Conservation (phyloP, 495 filamentous ascomycete genomes). For the Saxophila tyrrhenica region DNA sequence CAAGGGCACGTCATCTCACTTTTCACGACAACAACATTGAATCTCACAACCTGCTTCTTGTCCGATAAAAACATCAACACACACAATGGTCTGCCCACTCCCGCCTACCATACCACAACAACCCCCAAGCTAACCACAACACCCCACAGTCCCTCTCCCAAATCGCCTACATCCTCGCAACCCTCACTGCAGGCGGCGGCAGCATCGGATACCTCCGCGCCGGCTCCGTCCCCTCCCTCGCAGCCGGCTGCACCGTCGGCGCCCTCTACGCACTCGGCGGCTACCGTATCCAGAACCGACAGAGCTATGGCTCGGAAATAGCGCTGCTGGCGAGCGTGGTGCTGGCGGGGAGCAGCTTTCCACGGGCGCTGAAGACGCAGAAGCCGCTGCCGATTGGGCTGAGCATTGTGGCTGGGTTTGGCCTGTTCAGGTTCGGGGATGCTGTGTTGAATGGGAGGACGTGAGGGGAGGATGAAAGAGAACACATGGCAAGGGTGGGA, state of each 20-base stretch:
- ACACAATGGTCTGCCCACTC: not conserved
- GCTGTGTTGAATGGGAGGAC: constrained; percentile 29
- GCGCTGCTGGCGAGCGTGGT: constrained; percentile 60
- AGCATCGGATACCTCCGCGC: constrained; percentile 74
- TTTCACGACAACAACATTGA: no score
- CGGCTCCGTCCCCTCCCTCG: constrained; percentile 73
- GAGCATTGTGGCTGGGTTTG: constrained; percentile 50
- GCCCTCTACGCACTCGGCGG: constrained; percentile 54
- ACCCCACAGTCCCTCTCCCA: not conserved
- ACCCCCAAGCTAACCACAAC: not conserved
- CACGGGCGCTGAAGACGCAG: constrained; percentile 62
- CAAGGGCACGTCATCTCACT: no score
- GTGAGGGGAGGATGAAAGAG: not conserved
- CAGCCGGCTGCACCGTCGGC: constrained; percentile 73
- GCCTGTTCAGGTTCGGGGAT: constrained; percentile 49
- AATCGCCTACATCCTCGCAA: constrained; percentile 63
- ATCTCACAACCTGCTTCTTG: no score
- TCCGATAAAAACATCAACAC: not conserved
- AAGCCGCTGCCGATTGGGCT: constrained; percentile 70
- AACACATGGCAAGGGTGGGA: not conserved
- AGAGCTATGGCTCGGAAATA: constrained; percentile 35
- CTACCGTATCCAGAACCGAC: constrained; percentile 48
- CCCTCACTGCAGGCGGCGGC: constrained; percentile 76
- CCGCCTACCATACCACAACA: not conserved
- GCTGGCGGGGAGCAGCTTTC: constrained; percentile 70